Evolutionary conservation across 2,329 filamentous ascomycete genomes (phyloP), one percentile per base, ranked within the genome.

Genomic region (Claviceps lovelessii): DNA sequence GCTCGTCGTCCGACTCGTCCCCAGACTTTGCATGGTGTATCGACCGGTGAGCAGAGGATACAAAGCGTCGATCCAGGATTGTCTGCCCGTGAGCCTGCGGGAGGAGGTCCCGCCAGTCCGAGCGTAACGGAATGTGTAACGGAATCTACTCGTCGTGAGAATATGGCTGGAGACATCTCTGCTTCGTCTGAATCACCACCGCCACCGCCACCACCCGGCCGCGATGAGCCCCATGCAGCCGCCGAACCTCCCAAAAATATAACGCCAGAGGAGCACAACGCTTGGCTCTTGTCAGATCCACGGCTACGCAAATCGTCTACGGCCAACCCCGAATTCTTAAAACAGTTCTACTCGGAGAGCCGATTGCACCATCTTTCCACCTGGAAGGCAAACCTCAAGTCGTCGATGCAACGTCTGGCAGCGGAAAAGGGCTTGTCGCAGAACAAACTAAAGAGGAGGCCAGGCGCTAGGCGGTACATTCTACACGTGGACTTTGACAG

Each of bases 401-500:
- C 89, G 0, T 84, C 86, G 62, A 83, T 98, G 65, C 91, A 96
- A 68, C 82, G 79, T 8, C 73, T 95, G 54, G 84, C 90, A 9
- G 79, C 80, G 1, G 86, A 94, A 61, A 88, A 84, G 63, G 70
- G 72, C 0, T 60, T 74, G 57, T 54, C 75, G 63, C 37, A 63
- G 3, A 70, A 77, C 65, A 61, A 66, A 59, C 6, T 72, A 60
- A 74, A 83, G 62, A 75, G 76, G 46, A 75, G 76, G 31, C 73
- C 78, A 13, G 86, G 85, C 0, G 71, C 83, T 3, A 78, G 90
- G 57, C 75, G 86, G 52, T 98, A 97, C 62, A 78, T 98, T 53
- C 80, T 98, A 64, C 93, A 98, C 63, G 89, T 98, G 35, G 93
- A 98, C 65, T 98, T 98, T 67, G 94, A 98, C 70, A 93, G 90